A percentile compares a stretch with the other conserved stretches of the same genome.
These are phyloP conservation scores for Nicotiana paniculata DNA, from an alignment of 257 asterid species.

Conservation along the genomic window DNA sequence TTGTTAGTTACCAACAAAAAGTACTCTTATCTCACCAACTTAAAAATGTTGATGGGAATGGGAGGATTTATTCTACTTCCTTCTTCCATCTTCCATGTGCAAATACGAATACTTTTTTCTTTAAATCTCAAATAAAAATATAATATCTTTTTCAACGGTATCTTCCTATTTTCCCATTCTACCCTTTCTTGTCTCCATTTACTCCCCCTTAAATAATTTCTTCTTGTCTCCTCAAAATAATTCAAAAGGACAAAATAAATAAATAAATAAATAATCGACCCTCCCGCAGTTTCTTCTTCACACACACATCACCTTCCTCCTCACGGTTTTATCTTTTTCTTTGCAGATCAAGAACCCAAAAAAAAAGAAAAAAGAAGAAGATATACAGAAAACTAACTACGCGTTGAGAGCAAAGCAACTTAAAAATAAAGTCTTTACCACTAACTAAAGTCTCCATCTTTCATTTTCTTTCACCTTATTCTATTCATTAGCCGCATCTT, in stretches of 20 bases:
- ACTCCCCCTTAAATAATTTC: neutral
- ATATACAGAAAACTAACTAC: neutral
- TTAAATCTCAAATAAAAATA: neutral
- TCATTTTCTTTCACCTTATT: neutral
- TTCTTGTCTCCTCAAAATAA: neutral
- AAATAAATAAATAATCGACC: neutral
- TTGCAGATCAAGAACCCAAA: neutral
- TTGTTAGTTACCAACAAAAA: too few species aligned
- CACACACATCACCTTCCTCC: neutral
- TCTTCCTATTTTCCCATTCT: neutral
- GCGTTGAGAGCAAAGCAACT: neutral
- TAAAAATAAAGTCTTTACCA: neutral
- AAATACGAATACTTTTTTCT: neutral
- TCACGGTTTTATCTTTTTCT: neutral
- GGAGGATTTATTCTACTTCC: neutral
- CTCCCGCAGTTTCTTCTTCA: too few species aligned
- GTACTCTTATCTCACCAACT: neutral
- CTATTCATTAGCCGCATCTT: neutral
- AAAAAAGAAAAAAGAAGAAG: too few species aligned
- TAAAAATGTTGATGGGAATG: neutral
- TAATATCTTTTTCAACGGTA: constrained; percentile 6
- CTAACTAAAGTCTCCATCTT: constrained; percentile 6
- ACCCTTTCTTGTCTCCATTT: constrained; percentile 2
- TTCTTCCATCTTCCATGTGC: constrained; percentile 7
- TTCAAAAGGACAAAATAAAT: neutral